phyloP scores from a whole-genome alignment of 345 rosid genomes.

The Balakata baccata region DNA sequence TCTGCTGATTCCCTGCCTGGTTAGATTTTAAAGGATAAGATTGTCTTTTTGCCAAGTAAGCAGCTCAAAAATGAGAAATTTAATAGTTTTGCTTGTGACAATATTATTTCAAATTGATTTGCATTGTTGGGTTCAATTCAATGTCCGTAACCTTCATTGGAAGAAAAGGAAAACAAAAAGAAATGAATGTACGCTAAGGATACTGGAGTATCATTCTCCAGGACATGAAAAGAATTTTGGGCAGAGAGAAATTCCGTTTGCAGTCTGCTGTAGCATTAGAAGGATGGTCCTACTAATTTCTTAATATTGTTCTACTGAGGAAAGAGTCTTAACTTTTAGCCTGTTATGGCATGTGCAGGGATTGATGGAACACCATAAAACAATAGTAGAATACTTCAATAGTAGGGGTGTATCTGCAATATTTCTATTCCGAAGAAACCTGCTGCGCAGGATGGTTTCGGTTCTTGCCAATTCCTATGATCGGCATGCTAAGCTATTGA shows the following conservation, averaged over 20 bases:
- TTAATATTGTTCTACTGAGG: background rate
- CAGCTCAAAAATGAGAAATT: background rate
- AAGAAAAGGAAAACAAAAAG: too few species aligned
- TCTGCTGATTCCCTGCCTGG: background rate
- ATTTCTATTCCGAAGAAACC: conserved; percentile 74
- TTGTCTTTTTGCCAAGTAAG: background rate
- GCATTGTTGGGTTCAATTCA: background rate
- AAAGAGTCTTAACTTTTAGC: background rate
- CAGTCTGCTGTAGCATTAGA: too few species aligned
- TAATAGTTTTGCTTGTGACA: background rate
- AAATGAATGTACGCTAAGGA: too few species aligned
- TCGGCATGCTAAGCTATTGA: conserved; percentile 73
- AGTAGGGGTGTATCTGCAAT: conserved; percentile 71
- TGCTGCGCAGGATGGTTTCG: conserved; percentile 82
- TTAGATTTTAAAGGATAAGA: background rate
- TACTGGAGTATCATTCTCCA: too few species aligned
- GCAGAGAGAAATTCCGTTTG: too few species aligned
- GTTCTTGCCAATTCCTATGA: conserved; percentile 82
- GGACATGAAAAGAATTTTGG: too few species aligned
- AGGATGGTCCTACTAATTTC: too few species aligned
- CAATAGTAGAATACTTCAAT: conserved; percentile 73
- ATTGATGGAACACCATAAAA: conserved; percentile 59
- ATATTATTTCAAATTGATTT: background rate
- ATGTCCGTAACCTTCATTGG: background rate
- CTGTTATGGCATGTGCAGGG: conserved; percentile 48